Percentiles rank a stretch among this genome's conserved stretches.
phyloP scores from a whole-genome alignment of 371 early-diverging fungal genomes.

The Lichtheimia ramosa region DNA sequence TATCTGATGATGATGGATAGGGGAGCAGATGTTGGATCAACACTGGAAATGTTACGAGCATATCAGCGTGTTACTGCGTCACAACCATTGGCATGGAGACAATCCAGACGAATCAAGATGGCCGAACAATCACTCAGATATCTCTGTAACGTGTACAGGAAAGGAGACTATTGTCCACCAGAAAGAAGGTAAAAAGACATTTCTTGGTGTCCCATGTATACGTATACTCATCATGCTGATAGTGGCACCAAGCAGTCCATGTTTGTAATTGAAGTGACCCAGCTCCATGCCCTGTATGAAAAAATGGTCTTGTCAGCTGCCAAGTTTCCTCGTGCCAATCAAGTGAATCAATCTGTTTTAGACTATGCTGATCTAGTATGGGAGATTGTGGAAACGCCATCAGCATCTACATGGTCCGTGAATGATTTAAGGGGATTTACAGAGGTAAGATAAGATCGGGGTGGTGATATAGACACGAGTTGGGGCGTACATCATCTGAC shows the following conservation, averaged over 20 bases:
- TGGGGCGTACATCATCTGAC: not conserved
- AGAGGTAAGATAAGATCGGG: slow-evolving; percentile 29
- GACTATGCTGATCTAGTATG: slow-evolving; percentile 67
- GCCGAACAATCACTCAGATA: slow-evolving; percentile 38
- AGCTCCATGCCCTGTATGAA: slow-evolving; percentile 64
- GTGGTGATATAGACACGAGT: slow-evolving; percentile 1
- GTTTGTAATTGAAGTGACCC: slow-evolving; percentile 42
- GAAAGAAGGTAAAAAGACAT: slow-evolving; percentile 6
- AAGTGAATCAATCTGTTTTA: slow-evolving; percentile 57
- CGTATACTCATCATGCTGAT: too few species aligned
- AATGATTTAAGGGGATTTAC: slow-evolving; percentile 45
- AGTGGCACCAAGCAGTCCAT: not conserved
- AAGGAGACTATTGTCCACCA: slow-evolving; percentile 25
- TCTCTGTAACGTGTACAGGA: slow-evolving; percentile 26
- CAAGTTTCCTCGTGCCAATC: slow-evolving; percentile 67
- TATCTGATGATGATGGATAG: not conserved
- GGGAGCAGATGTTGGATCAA: not conserved
- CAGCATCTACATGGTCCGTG: slow-evolving; percentile 37
- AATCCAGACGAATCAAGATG: slow-evolving; percentile 47
- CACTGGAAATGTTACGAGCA: slow-evolving; percentile 51
- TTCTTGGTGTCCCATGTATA: too few species aligned
- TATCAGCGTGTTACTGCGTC: slow-evolving; percentile 46
- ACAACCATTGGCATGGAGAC: slow-evolving; percentile 47
- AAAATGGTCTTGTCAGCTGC: slow-evolving; percentile 53
- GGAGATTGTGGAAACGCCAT: slow-evolving; percentile 45